Evolutionary conservation across 176 grass and related monocot species (phyloP).

Genomic region (Aegilops sharonensis): DNA sequence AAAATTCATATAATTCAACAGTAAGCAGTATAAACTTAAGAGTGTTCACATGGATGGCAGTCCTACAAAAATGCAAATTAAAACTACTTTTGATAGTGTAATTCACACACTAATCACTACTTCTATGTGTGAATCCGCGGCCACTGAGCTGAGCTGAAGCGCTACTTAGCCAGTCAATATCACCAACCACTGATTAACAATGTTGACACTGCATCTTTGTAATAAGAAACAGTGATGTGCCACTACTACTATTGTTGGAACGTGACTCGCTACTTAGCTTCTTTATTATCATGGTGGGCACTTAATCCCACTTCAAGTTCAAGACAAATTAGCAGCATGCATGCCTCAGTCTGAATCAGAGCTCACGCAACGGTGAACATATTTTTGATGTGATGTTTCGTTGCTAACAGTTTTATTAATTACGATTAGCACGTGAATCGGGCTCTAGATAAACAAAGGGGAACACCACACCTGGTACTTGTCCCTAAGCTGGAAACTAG

Average conservation of each 20-base stretch:
- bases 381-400: not conserved
- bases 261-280: constrained; percentile 6
- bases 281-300: not conserved
- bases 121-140: not conserved
- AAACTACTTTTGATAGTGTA: not conserved
- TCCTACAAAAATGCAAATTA: not conserved
- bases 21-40: not conserved
- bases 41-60: not conserved
- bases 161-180: not conserved
- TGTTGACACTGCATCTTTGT: not conserved
- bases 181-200: constrained; percentile 25
- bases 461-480: too few relatives aligned
- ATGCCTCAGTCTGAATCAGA: not conserved
- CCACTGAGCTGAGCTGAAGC: not conserved
- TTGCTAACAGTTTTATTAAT: constrained; percentile 9
- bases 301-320: constrained; percentile 15
- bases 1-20: not conserved
- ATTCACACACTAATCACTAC: not conserved
- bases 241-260: not conserved
- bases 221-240: not conserved
- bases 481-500: too few relatives aligned
- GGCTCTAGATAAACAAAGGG: too few relatives aligned
- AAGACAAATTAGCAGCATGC: not conserved
- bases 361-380: not conserved
- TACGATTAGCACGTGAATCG: not conserved